phyloP scores from a whole-genome alignment of 345 rosid genomes.

The Atalantia buxifolia region DNA sequence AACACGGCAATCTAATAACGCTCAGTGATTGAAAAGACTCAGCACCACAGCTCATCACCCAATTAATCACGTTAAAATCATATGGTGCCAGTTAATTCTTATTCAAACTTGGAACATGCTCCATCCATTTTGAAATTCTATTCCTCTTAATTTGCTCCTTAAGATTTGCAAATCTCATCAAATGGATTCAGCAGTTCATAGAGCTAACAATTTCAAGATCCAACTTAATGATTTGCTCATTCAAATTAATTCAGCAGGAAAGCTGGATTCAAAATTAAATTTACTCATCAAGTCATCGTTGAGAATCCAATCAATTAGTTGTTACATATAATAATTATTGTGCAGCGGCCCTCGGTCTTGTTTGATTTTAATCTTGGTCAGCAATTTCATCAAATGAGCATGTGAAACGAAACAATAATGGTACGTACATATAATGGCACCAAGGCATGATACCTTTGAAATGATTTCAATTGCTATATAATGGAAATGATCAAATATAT shows the following conservation, averaged over 20 bases:
- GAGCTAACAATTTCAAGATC: background rate
- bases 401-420: background rate
- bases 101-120: background rate
- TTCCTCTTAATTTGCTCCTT: constrained; percentile 3
- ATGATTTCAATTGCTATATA: background rate
- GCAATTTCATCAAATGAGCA: constrained; percentile 1
- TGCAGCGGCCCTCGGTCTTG: no score
- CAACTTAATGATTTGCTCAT: no score
- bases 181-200: no score
- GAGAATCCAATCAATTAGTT: background rate
- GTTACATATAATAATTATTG: background rate
- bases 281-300: background rate
- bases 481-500: no score
- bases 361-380: background rate
- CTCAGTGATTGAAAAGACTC: background rate
- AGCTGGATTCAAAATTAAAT: background rate
- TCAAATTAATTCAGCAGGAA: background rate
- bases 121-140: background rate
- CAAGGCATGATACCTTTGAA: background rate
- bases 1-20: background rate
- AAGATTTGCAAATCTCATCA: background rate
- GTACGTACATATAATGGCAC: background rate
- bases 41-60: background rate
- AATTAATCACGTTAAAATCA: background rate
- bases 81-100: background rate